These are phyloP conservation scores for Kwoniella botswanensis DNA, from an alignment of 768 basidiomycete genomes.

Conservation along the genomic window DNA sequence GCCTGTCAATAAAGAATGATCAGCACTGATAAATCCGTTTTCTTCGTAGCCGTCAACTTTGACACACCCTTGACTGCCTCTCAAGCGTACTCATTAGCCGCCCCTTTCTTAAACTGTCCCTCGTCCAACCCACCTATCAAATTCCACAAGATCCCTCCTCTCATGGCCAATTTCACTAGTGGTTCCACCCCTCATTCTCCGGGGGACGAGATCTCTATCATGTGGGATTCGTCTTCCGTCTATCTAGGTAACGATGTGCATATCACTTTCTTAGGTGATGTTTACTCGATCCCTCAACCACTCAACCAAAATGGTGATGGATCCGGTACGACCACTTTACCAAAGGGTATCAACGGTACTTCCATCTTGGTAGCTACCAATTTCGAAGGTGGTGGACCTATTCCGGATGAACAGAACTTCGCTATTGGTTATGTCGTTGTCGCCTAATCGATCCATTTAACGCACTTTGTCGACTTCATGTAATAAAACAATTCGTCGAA, in stretches of 20 bases:
- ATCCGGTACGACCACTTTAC: constrained; percentile 25
- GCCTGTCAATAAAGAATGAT: background rate
- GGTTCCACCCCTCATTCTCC: constrained; percentile 26
- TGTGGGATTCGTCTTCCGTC: constrained; percentile 32
- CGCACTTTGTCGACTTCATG: no score
- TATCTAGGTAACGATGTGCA: constrained; percentile 31
- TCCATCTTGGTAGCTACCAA: constrained; percentile 34
- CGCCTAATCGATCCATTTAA: constrained; percentile 4
- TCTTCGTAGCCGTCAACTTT: constrained; percentile 25
- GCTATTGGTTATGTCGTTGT: constrained; percentile 35
- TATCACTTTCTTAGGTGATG: constrained; percentile 32
- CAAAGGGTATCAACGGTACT: constrained; percentile 32
- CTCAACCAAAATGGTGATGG: constrained; percentile 29
- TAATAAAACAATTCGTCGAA: no score
- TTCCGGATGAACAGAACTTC: constrained; percentile 37
- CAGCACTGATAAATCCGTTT: background rate
- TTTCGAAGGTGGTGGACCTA: constrained; percentile 28
- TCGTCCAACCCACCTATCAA: constrained; percentile 38
- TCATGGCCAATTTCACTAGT: constrained; percentile 29
- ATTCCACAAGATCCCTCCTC: constrained; percentile 34
- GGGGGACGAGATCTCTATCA: constrained; percentile 33
- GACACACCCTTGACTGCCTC: constrained; percentile 37
- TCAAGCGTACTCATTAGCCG: constrained; percentile 33
- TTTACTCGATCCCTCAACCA: constrained; percentile 25
- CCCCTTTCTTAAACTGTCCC: constrained; percentile 33